A percentile compares a stretch with the other conserved stretches of the same genome.
phyloP scores from a whole-genome alignment of 495 filamentous ascomycete genomes.

The Letharia lupina region DNA sequence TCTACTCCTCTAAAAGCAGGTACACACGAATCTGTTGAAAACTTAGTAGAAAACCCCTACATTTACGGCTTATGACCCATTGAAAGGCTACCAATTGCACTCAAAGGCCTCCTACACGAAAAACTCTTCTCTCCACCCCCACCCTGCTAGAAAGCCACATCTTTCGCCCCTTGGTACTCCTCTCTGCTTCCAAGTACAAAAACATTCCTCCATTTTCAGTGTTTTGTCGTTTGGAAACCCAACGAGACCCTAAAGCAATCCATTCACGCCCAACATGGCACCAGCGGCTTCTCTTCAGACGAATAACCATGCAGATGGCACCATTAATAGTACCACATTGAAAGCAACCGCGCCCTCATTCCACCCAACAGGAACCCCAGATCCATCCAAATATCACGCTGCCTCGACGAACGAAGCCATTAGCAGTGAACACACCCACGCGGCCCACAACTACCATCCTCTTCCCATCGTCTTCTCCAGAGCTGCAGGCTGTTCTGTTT shows the following conservation, averaged over 20 bases:
- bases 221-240: neutral
- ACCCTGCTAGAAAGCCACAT: neutral
- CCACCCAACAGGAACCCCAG: constrained; percentile 39
- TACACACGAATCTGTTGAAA: constrained; percentile 21
- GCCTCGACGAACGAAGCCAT: constrained; percentile 73
- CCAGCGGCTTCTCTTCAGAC: constrained; percentile 30
- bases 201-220: neutral
- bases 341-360: constrained; percentile 45
- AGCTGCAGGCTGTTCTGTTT: constrained; percentile 76
- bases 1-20: constrained; percentile 29
- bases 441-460: constrained; percentile 98
- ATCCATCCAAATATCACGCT: constrained; percentile 60
- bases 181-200: neutral
- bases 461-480: constrained; percentile 85
- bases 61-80: neutral
- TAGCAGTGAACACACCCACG: constrained; percentile 68
- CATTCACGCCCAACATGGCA: constrained; percentile 29
- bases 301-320: constrained; percentile 22
- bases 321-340: constrained; percentile 30
- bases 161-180: neutral
- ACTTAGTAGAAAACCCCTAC: neutral
- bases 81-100: constrained; percentile 49
- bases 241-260: neutral
- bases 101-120: constrained; percentile 49
- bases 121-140: neutral